A percentile compares a stretch with the other conserved stretches of the same genome.
These are phyloP conservation scores for Penicillium soppii DNA, from an alignment of 495 filamentous ascomycete species.

Conservation along the genomic window DNA sequence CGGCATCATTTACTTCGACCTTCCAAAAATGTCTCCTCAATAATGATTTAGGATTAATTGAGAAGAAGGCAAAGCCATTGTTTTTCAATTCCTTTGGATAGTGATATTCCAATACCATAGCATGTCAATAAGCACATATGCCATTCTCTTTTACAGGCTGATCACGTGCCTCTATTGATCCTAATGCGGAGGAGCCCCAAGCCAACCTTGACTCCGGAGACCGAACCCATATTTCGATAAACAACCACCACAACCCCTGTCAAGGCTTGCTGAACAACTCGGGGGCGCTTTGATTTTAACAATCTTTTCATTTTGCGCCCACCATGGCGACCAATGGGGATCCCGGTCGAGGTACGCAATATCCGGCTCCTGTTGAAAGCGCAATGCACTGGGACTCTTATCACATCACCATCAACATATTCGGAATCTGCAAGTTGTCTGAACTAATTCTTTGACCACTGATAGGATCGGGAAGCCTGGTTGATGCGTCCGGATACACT, in stretches of 20 bases:
- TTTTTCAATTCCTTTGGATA: too few species aligned
- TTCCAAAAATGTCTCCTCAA: too few species aligned
- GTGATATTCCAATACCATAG: too few species aligned
- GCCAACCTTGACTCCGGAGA: constrained; percentile 24
- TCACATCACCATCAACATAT: neutral
- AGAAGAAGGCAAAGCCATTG: too few species aligned
- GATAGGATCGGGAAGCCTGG: constrained; percentile 40
- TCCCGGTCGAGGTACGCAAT: constrained; percentile 33
- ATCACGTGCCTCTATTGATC: constrained; percentile 30
- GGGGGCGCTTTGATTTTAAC: constrained; percentile 6
- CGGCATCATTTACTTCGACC: neutral
- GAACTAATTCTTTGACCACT: constrained; percentile 16
- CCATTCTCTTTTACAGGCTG: neutral
- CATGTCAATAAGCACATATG: too few species aligned
- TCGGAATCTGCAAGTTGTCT: neutral
- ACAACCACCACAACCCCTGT: neutral
- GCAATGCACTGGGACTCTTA: constrained; percentile 4
- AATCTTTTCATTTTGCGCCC: constrained; percentile 3
- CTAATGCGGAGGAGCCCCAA: constrained; percentile 40
- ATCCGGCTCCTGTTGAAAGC: constrained; percentile 2
- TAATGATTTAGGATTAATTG: too few species aligned
- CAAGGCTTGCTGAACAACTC: constrained; percentile 2
- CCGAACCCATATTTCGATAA: constrained; percentile 9
- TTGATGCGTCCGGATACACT: constrained; percentile 50
- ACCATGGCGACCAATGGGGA: constrained; percentile 44